Base-by-base conservation (phyloP, 495 filamentous ascomycete species). In the Sphaerosporella brunnea region DNA sequence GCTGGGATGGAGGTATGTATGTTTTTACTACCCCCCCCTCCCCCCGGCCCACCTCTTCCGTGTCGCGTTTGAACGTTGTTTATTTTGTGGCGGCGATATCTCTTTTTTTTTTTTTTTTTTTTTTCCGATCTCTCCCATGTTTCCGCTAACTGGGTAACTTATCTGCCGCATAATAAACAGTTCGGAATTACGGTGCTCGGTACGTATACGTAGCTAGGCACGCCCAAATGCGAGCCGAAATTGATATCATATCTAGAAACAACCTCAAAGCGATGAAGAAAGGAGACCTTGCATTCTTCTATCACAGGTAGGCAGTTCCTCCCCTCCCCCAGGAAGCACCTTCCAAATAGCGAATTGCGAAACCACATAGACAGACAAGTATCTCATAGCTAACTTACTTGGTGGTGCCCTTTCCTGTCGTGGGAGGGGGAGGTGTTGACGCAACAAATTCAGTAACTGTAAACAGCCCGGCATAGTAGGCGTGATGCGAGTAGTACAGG, bases 231-330 rank as follows among this genome's bases (percentile, higher is more conserved):
- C 28, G 28, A 32, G 28, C 40, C 40, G 40, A 43, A 26, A 43
- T 43, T 24, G 21, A 43, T 23, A 24, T 4, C 4, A 4, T 7
- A 3, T 42, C 7, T 43, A 73, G 81, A 32, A 94, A 94, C 59
- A 83, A 93, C 60, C 76, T 97, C 61, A 75, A 79, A 1, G 70
- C 77, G 3, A 97, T 96, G 90, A 84, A 81, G 62, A 74, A 78
- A 53, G 88, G 90, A 34, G 90, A 97, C 52, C 67, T 82, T 36
- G 87, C 85, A 28, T 94, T 97, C 66, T 95, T 97, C 68, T 97
- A 97, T 61, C 88, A 94, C 66, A 88, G 81, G 54, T 57, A 52
- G 43, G 53, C n/a, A n/a, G n/a, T n/a, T n/a, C n/a, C n/a, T n/a
- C n/a, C n/a, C n/a, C n/a, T n/a, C n/a, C n/a, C n/a, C n/a, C n/a